Base-by-base conservation (phyloP, 2,329 filamentous ascomycete genomes). In the Mollisiaceae sp. region DNA sequence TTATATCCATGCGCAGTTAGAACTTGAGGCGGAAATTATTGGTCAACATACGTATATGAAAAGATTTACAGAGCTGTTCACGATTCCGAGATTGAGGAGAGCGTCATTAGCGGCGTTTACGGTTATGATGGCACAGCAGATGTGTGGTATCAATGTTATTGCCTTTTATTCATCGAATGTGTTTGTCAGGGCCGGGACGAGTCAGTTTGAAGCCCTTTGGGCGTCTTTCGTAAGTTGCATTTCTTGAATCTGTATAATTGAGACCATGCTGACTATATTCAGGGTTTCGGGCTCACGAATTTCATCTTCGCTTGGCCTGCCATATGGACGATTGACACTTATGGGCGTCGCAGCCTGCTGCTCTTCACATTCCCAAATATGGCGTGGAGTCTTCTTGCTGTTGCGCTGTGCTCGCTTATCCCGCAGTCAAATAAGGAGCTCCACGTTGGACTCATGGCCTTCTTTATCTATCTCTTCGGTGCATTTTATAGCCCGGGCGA, bases 51-150 rank as follows among this genome's bases (percentile, higher is more conserved):
- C 83, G 76, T 89, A 82, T 78, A 0, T 81, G 77, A 69, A 79
- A 75, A 86, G 90, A 8, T 88, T 92, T 69, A 73, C 83, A 54
- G 85, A 92, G 74, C 81, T 90, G 2, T 90, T 92, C 72, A 91
- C 86, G 8, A 83, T 92, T 62, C 88, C 90, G 1, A 85, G 90
- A 55, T 81, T 91, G 5, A 85, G 89, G 14, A 84, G 89, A 45
- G 93, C 93, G 2, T 94, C 89, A 4, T 82, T 91, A 20, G 92
- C 92, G 8, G 90, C 91, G 0, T 91, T 89, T 69, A 88, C 87
- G 1, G 91, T 94, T 71, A 96, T 75, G 73, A 73, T 73, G 59
- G 56, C 56, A 0, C 63, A 65, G 85, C 87, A 65, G 81, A 72
- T 72, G 67, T 55, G 63, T 54, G 62, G 63, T 14, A 69, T 76